Evolutionary conservation across 2,329 filamentous ascomycete genomes (phyloP).

Genomic region (Albophoma yamanashiensis): DNA sequence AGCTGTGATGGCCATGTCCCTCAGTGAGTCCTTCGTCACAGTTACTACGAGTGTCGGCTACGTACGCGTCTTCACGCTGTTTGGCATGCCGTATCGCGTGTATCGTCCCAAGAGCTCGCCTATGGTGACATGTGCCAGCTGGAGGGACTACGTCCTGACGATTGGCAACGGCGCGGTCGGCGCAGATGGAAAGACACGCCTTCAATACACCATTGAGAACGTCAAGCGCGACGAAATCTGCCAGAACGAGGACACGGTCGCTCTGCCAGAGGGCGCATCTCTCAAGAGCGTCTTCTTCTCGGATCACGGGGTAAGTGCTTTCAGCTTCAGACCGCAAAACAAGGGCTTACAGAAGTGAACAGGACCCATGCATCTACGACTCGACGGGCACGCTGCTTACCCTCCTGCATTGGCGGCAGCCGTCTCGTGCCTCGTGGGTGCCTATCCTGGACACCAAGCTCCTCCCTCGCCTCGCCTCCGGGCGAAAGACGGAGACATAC

Average conservation of each 20-base stretch:
- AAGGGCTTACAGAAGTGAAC: constrained; percentile 1
- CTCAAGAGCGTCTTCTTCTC: constrained; percentile 86
- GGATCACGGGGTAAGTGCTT: constrained; percentile 62
- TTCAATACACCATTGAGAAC: constrained; percentile 90
- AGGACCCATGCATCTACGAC: constrained; percentile 96
- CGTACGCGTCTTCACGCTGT: constrained; percentile 85
- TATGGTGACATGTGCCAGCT: constrained; percentile 86
- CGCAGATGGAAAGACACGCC: constrained; percentile 63
- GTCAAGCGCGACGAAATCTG: constrained; percentile 88
- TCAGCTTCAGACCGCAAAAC: too few species aligned
- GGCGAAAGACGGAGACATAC: constrained; percentile 81
- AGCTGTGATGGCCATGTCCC: constrained; percentile 73
- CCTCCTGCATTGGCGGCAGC: constrained; percentile 80
- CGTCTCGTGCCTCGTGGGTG: constrained; percentile 80
- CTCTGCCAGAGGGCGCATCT: constrained; percentile 62
- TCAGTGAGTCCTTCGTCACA: constrained; percentile 85
- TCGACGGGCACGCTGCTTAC: constrained; percentile 81
- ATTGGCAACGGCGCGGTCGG: constrained; percentile 85
- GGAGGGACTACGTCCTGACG: constrained; percentile 92
- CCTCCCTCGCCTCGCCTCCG: constrained; percentile 70
- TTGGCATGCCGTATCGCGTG: constrained; percentile 78
- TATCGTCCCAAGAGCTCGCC: constrained; percentile 87
- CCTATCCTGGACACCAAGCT: constrained; percentile 84
- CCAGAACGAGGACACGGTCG: constrained; percentile 87
- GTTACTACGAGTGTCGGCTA: constrained; percentile 82